Evolutionary conservation across 805 yeast species (phyloP), one percentile per base, ranked within the genome.

Genomic region (Kodamaea fukazawae): DNA sequence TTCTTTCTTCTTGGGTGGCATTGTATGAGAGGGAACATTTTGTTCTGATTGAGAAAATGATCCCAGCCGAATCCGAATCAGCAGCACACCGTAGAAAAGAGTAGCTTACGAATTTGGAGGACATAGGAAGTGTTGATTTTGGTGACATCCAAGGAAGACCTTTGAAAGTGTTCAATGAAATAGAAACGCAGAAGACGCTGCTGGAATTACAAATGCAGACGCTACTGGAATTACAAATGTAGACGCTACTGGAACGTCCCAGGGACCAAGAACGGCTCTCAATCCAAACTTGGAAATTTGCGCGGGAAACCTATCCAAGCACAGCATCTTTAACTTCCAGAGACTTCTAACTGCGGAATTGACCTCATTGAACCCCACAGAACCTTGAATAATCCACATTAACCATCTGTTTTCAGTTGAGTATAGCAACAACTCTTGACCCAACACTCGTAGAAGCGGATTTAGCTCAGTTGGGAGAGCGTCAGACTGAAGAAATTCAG

Each of bases 71-170:
- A 11, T 23, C 10, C 8, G 11, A 23, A 11, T 23, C 27, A 8
- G 27, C n/a, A 76, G 46, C 65, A 68, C 18, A 71, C 80, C 2
- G 70, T 83, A 13, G 89, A 82, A 51, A 79, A 79, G 54, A 62
- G 40, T 65, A 64, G 38, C 61, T 78, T 32, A 58, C 61, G 3
- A 61, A 56, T 7, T 56, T 53, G 28, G 80, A 76, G 48, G 78
- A 77, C 46, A 63, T 77, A 18, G 81, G 81, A 1, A 72, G 67
- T 2, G 53, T 49, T 1, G 50, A 40, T 25, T 41, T 42, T 20
- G 45, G 32, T 20, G 42, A 33, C 29, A 29, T 41, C 28, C 23
- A 35, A 26, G 27, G 36, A 10, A 32, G 27, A 29, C 42, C 42
- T 4, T 26, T 26, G 20, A 13, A 26, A 26, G 42, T 34, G 12